Base-by-base conservation (phyloP, 768 basidiomycete species). In the Suillus tomentosus region DNA sequence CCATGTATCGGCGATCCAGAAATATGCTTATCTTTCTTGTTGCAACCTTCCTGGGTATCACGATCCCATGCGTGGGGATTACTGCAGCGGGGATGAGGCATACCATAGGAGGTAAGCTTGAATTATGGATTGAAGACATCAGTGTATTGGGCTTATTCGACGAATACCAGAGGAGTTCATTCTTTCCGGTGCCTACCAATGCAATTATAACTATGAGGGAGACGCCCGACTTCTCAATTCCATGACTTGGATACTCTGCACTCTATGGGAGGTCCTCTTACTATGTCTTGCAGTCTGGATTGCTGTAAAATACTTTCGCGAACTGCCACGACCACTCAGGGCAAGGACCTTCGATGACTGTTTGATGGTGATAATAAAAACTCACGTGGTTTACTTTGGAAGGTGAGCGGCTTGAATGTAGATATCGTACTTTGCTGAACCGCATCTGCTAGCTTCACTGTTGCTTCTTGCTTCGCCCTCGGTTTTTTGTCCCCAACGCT, bases 1-100 rank as follows among this genome's bases (percentile, higher is more conserved):
- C 55, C n/a, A 56, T 56, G 22, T 56, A 56, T 17, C 55, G 24
- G 55, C 37, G 5, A 39, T 56, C 55, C 3, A 56, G 37, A 56
- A 39, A 24, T 7, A 39, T 56, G 8, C 55, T 56, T 13, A 22
- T 56, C 37, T 56, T 56, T 24, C 55, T 56, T 5, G 22, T 56
- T 24, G 55, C n/a, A 24, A 22, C 24, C 2, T 56, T 37, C 22
- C 13, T 56, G 22, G 8, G n/a, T 39, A 8, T 56, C 37, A 56
- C 55, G 14, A 56, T 56, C 22, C 37, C 55, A 5, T 37, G n/a
- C 55, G 55, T n/a, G 10, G 55, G 14, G 36, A 37, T 56, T 9
- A 39, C n/a, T 24, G 55, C 37, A 37, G 9, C 22, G 24, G 14
- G 8, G 9, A 57, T n/a, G 3, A 57, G 37, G 4, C 37, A n/a